Evolutionary conservation across 108 stramenopile genomes (phyloP).

Genomic region (Thalassiosira profunda): DNA sequence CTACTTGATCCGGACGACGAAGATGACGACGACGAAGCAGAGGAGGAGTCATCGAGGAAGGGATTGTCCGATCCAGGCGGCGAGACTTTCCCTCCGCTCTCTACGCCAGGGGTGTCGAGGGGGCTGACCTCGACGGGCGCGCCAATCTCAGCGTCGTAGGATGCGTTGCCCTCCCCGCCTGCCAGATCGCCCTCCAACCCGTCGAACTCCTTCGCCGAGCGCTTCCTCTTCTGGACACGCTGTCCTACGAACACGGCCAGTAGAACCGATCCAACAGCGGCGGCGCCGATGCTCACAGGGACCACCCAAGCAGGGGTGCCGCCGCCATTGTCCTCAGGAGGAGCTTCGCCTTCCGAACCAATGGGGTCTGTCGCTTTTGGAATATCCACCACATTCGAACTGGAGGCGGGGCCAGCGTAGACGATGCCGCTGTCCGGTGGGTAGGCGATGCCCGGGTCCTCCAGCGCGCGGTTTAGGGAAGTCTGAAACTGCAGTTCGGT

Average conservation of each 20-base stretch:
- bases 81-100: too few relatives aligned
- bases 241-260: background rate
- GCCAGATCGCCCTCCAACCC: slow-evolving; percentile 6
- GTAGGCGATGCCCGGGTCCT: background rate
- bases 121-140: too few relatives aligned
- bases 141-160: too few relatives aligned
- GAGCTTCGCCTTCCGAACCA: too few relatives aligned
- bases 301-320: background rate
- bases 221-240: background rate
- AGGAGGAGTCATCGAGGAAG: too few relatives aligned
- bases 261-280: background rate
- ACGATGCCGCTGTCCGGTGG: slow-evolving; percentile 5
- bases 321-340: background rate
- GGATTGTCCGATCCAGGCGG: too few relatives aligned
- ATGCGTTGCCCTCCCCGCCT: background rate
- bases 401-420: background rate
- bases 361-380: background rate
- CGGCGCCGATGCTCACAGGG: background rate
- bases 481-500: slow-evolving; percentile 1
- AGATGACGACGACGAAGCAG: too few relatives aligned
- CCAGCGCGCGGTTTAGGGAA: background rate
- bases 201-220: background rate
- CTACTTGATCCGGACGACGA: too few relatives aligned
- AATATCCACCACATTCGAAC: background rate
- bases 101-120: too few relatives aligned